Conservation (phyloP, 2,329 filamentous ascomycete species). For the Pyricularia pennisetigena region DNA sequence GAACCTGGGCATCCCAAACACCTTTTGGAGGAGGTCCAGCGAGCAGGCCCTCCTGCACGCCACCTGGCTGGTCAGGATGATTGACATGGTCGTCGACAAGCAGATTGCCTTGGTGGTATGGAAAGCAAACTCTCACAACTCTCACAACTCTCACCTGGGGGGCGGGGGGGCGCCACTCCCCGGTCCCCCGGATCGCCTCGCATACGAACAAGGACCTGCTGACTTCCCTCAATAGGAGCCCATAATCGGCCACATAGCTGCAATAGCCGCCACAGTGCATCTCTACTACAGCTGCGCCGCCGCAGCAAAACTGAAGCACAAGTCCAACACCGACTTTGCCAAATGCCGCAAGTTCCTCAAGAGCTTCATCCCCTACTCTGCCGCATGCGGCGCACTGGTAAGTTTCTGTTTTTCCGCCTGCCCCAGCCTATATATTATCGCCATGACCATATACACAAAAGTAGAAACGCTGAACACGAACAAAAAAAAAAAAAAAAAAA, state of each 20-base stretch:
- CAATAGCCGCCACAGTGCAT: conserved; percentile 42
- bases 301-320: conserved; percentile 29
- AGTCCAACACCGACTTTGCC: conserved; percentile 31
- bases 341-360: conserved; percentile 40
- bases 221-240: conserved; percentile 23
- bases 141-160: too few species aligned
- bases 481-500: not conserved
- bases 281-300: conserved; percentile 43
- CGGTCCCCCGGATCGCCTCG: too few species aligned
- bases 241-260: conserved; percentile 39
- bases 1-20: conserved; percentile 41
- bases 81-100: conserved; percentile 43
- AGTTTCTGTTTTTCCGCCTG: conserved; percentile 8
- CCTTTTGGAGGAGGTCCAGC: conserved; percentile 41
- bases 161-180: too few species aligned
- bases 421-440: too few species aligned
- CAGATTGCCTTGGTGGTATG: conserved; percentile 28
- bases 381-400: conserved; percentile 35
- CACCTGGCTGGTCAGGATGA: conserved; percentile 43
- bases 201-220: not conserved
- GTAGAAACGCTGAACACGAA: too few species aligned
- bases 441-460: too few species aligned
- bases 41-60: conserved; percentile 40
- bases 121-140: not conserved
- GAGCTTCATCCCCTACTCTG: conserved; percentile 34